Evolutionary conservation across 164 flowering plant genomes (phyloP).

Genomic region (Dillenia turbinata): DNA sequence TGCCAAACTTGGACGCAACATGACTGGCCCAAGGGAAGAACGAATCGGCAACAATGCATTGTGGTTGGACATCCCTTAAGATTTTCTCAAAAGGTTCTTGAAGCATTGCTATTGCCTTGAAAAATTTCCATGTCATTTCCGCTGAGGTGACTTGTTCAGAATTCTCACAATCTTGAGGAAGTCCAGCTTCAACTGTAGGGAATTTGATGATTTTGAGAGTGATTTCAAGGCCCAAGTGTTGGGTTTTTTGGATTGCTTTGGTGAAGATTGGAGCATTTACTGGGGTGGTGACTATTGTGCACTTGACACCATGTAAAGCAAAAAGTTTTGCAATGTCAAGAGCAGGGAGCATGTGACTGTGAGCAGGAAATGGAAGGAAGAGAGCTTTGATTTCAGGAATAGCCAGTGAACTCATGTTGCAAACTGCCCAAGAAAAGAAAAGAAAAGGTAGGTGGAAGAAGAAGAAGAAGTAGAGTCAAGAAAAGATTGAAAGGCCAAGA

Average conservation of each 20-base stretch:
- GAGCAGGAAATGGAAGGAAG: slow-evolving; percentile 46
- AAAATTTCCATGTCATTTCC: slow-evolving; percentile 14
- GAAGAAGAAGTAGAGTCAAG: too few relatives aligned
- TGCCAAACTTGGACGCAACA: slow-evolving; percentile 26
- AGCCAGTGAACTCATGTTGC: too few relatives aligned
- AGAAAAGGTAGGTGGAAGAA: too few relatives aligned
- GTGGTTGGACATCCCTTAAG: slow-evolving; percentile 20
- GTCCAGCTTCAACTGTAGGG: slow-evolving; percentile 26
- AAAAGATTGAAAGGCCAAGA: too few relatives aligned
- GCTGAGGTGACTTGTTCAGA: slow-evolving; percentile 7
- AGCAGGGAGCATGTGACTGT: slow-evolving; percentile 48
- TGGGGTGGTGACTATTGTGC: slow-evolving; percentile 50
- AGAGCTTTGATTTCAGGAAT: slow-evolving; percentile 20
- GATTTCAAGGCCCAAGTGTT: slow-evolving; percentile 14
- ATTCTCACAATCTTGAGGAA: slow-evolving; percentile 38
- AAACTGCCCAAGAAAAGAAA: too few relatives aligned
- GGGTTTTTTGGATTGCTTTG: slow-evolving; percentile 14
- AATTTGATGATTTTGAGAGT: slow-evolving; percentile 17
- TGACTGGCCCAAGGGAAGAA: slow-evolving; percentile 57
- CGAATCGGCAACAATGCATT: slow-evolving; percentile 49
- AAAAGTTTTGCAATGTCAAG: slow-evolving; percentile 51
- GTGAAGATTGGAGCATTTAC: slow-evolving; percentile 17
- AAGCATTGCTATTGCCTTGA: slow-evolving; percentile 17
- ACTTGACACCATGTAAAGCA: slow-evolving; percentile 31
- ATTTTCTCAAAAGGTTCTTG: slow-evolving; percentile 32